Percentiles rank a stretch among this genome's conserved stretches.
phyloP scores from a whole-genome alignment of 2,329 filamentous ascomycete species.

The Penicillium sp. region DNA sequence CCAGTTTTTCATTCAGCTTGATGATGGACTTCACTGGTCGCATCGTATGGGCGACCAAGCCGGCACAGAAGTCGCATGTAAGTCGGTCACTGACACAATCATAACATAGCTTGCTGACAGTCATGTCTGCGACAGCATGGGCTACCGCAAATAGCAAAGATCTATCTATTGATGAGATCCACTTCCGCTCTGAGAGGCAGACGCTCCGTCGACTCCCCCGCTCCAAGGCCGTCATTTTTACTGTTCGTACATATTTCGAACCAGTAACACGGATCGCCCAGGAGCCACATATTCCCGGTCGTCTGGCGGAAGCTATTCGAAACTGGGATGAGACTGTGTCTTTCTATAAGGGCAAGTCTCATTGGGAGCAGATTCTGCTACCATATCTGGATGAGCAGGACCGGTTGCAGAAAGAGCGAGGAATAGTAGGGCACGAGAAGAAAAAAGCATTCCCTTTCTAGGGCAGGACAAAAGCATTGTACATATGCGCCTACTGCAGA shows the following conservation, averaged over 20 bases:
- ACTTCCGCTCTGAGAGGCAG: background rate
- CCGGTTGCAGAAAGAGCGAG: background rate
- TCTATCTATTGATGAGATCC: background rate
- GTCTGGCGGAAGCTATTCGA: background rate
- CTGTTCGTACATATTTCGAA: background rate
- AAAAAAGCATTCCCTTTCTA: background rate
- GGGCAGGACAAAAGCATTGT: background rate
- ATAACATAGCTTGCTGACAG: background rate
- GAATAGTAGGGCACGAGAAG: background rate
- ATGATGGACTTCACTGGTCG: slow-evolving; percentile 22
- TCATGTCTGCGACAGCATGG: background rate
- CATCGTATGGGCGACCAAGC: slow-evolving; percentile 21
- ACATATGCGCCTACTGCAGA: background rate
- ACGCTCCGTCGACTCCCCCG: background rate
- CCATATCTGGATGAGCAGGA: background rate
- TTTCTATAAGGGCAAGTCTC: background rate
- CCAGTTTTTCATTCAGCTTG: slow-evolving; percentile 21
- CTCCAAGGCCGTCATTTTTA: background rate
- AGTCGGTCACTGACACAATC: background rate
- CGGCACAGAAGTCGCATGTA: slow-evolving; percentile 19
- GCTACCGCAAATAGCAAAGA: background rate
- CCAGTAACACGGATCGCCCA: background rate
- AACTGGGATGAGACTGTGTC: background rate
- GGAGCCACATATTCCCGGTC: background rate
- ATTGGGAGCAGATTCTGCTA: background rate